A percentile compares a stretch with the other conserved stretches of the same genome.
Evolutionary conservation across 371 early-diverging fungal species (phyloP).

Genomic region (Syncephalis plumigaleata): DNA sequence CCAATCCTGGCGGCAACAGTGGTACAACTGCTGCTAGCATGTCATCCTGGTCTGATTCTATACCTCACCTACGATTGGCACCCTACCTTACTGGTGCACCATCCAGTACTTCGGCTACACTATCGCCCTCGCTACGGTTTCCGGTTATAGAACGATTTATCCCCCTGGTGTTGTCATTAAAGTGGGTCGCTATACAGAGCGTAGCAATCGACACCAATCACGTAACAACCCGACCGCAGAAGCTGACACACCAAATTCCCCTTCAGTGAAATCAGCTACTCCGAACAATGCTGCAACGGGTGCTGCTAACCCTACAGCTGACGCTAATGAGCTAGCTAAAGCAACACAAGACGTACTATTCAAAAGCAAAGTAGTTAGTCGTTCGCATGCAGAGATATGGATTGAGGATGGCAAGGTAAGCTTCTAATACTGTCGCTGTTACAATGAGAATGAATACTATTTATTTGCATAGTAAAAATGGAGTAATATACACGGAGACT

Average conservation of each 20-base stretch:
- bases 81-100: too few relatives aligned
- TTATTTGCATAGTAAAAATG: constrained; percentile 1
- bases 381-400: constrained; percentile 90
- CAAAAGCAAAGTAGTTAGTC: constrained; percentile 83
- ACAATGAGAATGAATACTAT: neutral
- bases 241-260: too few relatives aligned
- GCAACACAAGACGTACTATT: constrained; percentile 51
- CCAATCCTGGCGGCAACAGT: too few relatives aligned
- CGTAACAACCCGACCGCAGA: constrained; percentile 4
- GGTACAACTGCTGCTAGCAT: too few relatives aligned
- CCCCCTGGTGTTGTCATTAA: constrained; percentile 45
- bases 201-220: constrained; percentile 15
- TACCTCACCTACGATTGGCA: too few relatives aligned
- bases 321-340: constrained; percentile 4
- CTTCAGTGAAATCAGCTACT: too few relatives aligned
- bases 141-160: constrained; percentile 66
- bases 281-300: too few relatives aligned
- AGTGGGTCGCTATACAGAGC: constrained; percentile 65
- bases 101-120: constrained; percentile 9
- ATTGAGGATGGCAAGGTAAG: constrained; percentile 56
- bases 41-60: too few relatives aligned
- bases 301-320: too few relatives aligned
- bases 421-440: constrained; percentile 1
- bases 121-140: constrained; percentile 39
- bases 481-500: neutral